Conservation (phyloP, 2,329 filamentous ascomycete genomes). For the Blumeria hordei region DNA sequence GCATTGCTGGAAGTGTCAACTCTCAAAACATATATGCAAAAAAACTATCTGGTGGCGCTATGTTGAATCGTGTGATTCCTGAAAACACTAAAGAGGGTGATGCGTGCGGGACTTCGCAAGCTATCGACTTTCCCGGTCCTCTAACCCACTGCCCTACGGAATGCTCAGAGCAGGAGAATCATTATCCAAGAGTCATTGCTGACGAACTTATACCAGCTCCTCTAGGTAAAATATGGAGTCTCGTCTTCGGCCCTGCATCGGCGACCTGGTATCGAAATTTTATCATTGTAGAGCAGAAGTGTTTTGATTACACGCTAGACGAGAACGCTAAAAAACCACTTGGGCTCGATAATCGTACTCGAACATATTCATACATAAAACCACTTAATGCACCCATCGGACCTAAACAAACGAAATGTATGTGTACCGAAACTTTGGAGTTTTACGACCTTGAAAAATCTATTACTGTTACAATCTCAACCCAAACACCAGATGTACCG, state of each 20-base stretch:
- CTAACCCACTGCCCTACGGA: conserved; percentile 60
- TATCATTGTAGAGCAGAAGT: conserved; percentile 70
- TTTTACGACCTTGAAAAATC: conserved; percentile 68
- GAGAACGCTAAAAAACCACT: conserved; percentile 47
- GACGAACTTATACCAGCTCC: conserved; percentile 75
- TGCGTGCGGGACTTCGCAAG: conserved; percentile 16
- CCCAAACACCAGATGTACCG: conserved; percentile 83
- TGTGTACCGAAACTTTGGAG: conserved; percentile 68
- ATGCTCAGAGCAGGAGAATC: conserved; percentile 52
- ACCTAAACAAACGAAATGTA: conserved; percentile 83
- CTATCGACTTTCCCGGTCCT: conserved; percentile 63
- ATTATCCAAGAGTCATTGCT: conserved; percentile 66
- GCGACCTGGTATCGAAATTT: conserved; percentile 67
- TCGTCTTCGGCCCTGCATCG: conserved; percentile 68
- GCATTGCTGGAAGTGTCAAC: conserved; percentile 23
- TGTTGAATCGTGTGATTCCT: conserved; percentile 20
- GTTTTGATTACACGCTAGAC: conserved; percentile 63
- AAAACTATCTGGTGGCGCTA: conserved; percentile 41
- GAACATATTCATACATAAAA: conserved; percentile 75
- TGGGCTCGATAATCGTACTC: conserved; percentile 46
- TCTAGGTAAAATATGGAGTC: conserved; percentile 69
- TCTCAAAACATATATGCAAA: conserved; percentile 37
- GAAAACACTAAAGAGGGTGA: conserved; percentile 27
- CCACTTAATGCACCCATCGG: conserved; percentile 66
- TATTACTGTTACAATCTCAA: conserved; percentile 58